Evolutionary conservation across 495 filamentous ascomycete genomes (phyloP), one percentile per base, ranked within the genome.

Genomic region (Niebla homalea): DNA sequence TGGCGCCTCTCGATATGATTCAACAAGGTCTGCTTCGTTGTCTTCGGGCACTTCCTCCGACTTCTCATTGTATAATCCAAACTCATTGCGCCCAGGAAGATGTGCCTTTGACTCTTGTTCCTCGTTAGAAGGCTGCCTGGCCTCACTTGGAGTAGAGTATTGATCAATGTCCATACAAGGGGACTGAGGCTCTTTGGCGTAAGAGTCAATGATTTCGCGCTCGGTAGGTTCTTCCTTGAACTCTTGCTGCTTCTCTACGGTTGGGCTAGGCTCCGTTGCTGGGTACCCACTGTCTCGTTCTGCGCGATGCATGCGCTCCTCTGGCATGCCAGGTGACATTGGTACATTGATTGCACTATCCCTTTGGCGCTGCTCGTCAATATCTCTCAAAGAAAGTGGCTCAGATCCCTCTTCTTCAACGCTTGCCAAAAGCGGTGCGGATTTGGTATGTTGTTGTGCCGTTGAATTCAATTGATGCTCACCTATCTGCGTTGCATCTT

Each of bases 301-400:
- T 19, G 54, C 43, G 20, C 61, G 47, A 38, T 62, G 57, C 19
- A 59, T 50, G 29, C 50, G 54, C 26, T 40, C 47, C 22, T 60
- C 46, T 14, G 60, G 46, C 2, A 59, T 57, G 42, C 64, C 50
- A 41, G 72, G 70, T 55, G 74, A 73, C 58, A 75, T 74, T 57
- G 60, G 66, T 55, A 76, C 64, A 58, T 70, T 66, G 56, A 75
- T 64, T 55, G 66, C 72, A 51, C 70, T 71, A 48, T 75, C 72
- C 55, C 74, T 67, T 66, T 66, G 67, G 32, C 39, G 36, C 16
- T 21, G 21, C 29, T 21, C 20, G 16, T 26, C 32, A 3, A 32
- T 12, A 11, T 32, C 29, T 11, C 10, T 32, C 7, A 12, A 7
- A 32, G 2, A 19, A 20, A 16, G 4, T 29, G n/a, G 10, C 25